Evolutionary conservation across 1,139 yeast genomes (phyloP), one percentile per base, ranked within the genome.

Genomic region (Arxiozyma slooffiae): DNA sequence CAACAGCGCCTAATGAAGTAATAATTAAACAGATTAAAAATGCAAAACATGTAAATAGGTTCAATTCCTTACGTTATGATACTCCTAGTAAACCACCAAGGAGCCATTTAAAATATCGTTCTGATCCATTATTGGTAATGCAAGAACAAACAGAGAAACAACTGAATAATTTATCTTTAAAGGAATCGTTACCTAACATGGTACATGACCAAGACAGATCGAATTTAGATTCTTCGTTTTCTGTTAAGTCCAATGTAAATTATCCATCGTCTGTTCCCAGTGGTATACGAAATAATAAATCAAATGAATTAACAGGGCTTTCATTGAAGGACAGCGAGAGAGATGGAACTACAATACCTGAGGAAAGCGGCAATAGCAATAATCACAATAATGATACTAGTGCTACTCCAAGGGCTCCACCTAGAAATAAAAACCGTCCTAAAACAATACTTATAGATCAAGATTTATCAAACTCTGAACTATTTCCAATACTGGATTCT

Each of bases 391-490:
- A 21, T 7, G 41, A 21, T 7, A 53, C 54, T n/a, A 56, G 52
- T 24, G 57, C 53, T 39, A 61, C 59, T 39, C 68, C 67, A 4
- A 55, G 63, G 2, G 60, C 62, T 6, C 69, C 69, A 17, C 66
- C 67, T 38, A 60, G 68, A 48, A 65, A 58, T 47, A 60, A 59
- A 46, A 58, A 58, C 17, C 59, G 69, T 47, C 68, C 68, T 18
- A 57, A 52, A 26, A 62, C 68, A 4, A 57, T 56, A 30, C 44
- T 61, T 8, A 57, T 57, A 38, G 50, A 62, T 22, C 58, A 60
- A 40, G 62, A 62, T 39, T 23, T 20, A 20, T 39, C 42, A 39
- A 21, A 14, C 23, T 7, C 36, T 30, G 36, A 30, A 30, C 4
- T 11, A 30, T 30, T 39, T 16, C 21, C 17, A 14, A 39, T 17